phyloP scores from a whole-genome alignment of 1,284 basidiomycete genomes.

The Microbotryomycetes sp. region DNA sequence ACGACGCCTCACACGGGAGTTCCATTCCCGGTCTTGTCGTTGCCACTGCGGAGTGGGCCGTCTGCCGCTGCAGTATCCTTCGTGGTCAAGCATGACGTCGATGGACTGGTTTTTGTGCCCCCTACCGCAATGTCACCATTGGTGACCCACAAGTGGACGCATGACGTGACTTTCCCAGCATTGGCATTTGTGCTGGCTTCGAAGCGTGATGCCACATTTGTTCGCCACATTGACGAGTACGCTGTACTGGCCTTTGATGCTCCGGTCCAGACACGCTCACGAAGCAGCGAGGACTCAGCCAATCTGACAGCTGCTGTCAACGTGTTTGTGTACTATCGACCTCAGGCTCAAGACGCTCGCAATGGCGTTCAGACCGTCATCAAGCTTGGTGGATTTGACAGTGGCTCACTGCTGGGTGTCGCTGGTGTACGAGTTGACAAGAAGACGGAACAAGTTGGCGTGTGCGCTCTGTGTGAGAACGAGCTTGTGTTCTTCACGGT shows the following conservation, averaged over 20 bases:
- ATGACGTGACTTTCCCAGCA: constrained; percentile 73
- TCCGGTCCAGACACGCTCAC: constrained; percentile 4
- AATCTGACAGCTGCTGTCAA: constrained; percentile 59
- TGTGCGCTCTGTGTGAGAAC: constrained; percentile 71
- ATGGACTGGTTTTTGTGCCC: constrained; percentile 64
- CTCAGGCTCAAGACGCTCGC: constrained; percentile 45
- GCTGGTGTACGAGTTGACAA: constrained; percentile 49
- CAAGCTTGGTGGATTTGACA: constrained; percentile 57
- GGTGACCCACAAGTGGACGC: constrained; percentile 59
- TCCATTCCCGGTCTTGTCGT: constrained; percentile 14
- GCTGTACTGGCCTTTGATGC: constrained; percentile 70
- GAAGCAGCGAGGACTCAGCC: constrained; percentile 49
- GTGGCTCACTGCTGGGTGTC: constrained; percentile 73
- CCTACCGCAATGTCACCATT: constrained; percentile 32
- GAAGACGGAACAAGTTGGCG: constrained; percentile 43
- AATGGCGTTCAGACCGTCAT: constrained; percentile 70
- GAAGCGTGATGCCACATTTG: constrained; percentile 80
- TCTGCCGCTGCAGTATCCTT: constrained; percentile 50
- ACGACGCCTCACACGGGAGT: constrained; percentile 15
- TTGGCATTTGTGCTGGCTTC: constrained; percentile 90
- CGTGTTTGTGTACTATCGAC: constrained; percentile 70
- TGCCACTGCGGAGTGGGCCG: constrained; percentile 16
- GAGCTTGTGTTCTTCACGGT: constrained; percentile 57
- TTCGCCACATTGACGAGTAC: constrained; percentile 56
- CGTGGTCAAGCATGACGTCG: constrained; percentile 70